Base-by-base conservation (phyloP, 306 rosid genomes). In the Amphicarpaea edgeworthii region DNA sequence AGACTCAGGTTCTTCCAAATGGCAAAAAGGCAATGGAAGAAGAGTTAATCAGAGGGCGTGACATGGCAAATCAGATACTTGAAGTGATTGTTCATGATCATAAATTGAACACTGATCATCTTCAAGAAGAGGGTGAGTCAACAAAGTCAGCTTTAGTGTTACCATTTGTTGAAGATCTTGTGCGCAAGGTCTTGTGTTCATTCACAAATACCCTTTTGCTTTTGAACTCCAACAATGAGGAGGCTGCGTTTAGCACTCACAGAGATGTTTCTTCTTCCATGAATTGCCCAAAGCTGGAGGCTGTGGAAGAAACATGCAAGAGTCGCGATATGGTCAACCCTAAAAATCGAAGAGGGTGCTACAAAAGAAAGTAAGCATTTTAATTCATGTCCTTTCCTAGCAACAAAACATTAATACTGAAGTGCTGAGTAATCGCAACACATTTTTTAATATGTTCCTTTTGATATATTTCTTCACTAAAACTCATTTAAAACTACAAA, bases 351-450 rank as follows among this genome's bases (percentile, higher is more conserved):
- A 72, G 66, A 42, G 57, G 58, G n/a, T 37, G 72, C 23, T 41
- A 62, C 67, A 80, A 80, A 34, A 65, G 83, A 54, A 80, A 80
- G 83, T 79, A 79, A 79, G 83, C 70, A 23, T 24, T 3, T 6
- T 20, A 3, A 21, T 68, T 16, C 72, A 20, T 53, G 12, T 57
- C 28, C 34, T 57, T 55, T 23, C 23, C 23, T 49, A 49, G 11
- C 23, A 49, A 47, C 3, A n/a, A 46, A 46, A 46, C 4, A 4
- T 46, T 15, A 49, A n/a, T n/a, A n/a, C n/a, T n/a, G n/a, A n/a
- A n/a, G n/a, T n/a, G n/a, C n/a, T n/a, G n/a, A n/a, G n/a, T n/a
- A n/a, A n/a, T n/a, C n/a, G n/a, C n/a, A n/a, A n/a, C n/a, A n/a
- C 4, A 28, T 28, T 30, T 30, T 30, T 30, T 30, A 30, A 30